Conservation (phyloP, 768 basidiomycete species). For the Auricularia heimuer region DNA sequence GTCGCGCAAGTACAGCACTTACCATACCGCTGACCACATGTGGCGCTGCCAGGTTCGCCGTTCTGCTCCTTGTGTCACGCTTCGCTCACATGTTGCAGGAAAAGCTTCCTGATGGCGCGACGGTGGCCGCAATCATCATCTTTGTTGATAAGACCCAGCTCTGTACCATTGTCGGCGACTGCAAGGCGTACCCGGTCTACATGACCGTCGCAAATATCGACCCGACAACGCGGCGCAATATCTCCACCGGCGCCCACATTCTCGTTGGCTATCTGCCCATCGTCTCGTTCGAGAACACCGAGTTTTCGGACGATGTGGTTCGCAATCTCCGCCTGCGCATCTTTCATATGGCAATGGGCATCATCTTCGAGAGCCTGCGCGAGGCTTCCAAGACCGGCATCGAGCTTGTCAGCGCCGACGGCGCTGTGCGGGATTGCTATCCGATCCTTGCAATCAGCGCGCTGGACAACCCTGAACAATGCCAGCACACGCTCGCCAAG, state of each 20-base stretch:
- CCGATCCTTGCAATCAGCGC: constrained; percentile 16
- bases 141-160: not conserved
- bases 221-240: not conserved
- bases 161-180: not conserved
- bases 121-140: not conserved
- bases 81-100: not conserved
- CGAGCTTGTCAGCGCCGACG: constrained; percentile 24
- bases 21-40: not conserved
- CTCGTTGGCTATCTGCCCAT: constrained; percentile 10
- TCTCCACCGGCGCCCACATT: constrained; percentile 1
- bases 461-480: constrained; percentile 16
- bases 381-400: constrained; percentile 22
- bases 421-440: constrained; percentile 29
- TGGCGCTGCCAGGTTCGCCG: not conserved
- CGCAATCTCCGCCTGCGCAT: constrained; percentile 11
- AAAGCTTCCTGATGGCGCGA: not conserved
- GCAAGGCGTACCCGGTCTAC: constrained; percentile 14
- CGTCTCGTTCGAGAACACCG: constrained; percentile 6
- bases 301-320: constrained; percentile 16
- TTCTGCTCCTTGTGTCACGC: not conserved
- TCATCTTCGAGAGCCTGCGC: constrained; percentile 22
- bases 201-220: constrained; percentile 10
- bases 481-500: constrained; percentile 10
- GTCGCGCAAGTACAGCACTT: not conserved
- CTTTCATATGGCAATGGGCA: constrained; percentile 27